Conservation (phyloP, 768 basidiomycete genomes). For the Austroboletus eburneus region DNA sequence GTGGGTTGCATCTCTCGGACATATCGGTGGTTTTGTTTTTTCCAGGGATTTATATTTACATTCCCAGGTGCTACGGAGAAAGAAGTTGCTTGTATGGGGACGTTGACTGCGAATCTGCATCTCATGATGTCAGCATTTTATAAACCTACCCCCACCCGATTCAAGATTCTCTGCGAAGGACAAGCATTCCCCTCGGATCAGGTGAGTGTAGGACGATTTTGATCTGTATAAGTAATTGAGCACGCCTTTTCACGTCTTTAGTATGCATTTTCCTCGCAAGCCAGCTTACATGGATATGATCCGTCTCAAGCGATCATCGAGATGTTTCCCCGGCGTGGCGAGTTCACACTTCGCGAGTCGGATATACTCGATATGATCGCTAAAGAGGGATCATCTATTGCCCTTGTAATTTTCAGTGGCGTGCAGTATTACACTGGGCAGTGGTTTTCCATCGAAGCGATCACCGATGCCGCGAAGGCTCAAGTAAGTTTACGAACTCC, state of each 20-base stretch:
- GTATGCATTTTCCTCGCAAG: constrained; percentile 98
- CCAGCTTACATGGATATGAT: constrained; percentile 69
- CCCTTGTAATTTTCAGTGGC: constrained; percentile 89
- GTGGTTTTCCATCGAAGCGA: constrained; percentile 80
- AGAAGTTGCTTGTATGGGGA: constrained; percentile 95
- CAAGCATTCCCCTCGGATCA: constrained; percentile 97
- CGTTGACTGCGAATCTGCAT: constrained; percentile 93
- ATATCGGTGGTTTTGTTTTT: not conserved
- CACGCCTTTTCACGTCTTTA: constrained; percentile 30
- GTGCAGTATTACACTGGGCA: constrained; percentile 99
- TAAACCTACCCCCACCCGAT: constrained; percentile 76
- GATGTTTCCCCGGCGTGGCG: constrained; percentile 74
- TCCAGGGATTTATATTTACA: constrained; percentile 19
- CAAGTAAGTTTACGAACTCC: constrained; percentile 48
- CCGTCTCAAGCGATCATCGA: constrained; percentile 72
- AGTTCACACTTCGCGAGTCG: constrained; percentile 80
- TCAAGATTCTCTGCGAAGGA: constrained; percentile 93
- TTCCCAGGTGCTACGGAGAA: constrained; percentile 72
- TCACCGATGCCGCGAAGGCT: constrained; percentile 81
- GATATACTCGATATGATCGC: constrained; percentile 80
- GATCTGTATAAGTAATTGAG: constrained; percentile 10
- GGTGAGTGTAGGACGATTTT: constrained; percentile 42
- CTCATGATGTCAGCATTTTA: constrained; percentile 95
- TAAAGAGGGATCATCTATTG: constrained; percentile 70
- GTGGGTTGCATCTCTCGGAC: constrained; percentile 39